Base-by-base conservation (phyloP, 164 flowering plant species). In the Magnolia officinalis region DNA sequence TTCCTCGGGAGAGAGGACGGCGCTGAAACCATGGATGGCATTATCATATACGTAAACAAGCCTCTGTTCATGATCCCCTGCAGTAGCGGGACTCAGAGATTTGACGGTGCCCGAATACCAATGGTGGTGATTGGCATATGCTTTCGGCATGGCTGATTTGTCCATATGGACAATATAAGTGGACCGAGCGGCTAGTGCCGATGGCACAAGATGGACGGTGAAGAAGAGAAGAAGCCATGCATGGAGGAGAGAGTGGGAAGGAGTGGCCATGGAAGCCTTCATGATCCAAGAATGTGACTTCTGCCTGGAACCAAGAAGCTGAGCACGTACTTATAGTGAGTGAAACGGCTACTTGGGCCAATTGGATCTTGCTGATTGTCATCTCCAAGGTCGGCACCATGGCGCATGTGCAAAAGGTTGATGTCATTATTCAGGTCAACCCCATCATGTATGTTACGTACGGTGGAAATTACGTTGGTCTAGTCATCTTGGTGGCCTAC, bases 101-200 rank as follows among this genome's bases (percentile, higher is more conserved):
- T 64, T 63, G 14, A 89, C 50, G n/a, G 76, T 77, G 50, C 85
- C 78, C 2, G 81, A 64, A 75, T 88, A 88, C 90, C 90, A 87
- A 19, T 78, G 70, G 6, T 81, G 78, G 70, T 80, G 88, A 72
- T 49, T 79, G n/a, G 86, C 1, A 68, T 86, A 88, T 52, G 78
- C 77, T 29, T 76, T 79, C 3, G 90, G 93, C 89, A 85, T 88
- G 68, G 66, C 72, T 6, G 88, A 83, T 72, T 86, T 83, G 84
- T 88, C 92, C 90, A 91, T 87, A 74, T 87, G 90, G 64, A 91
- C 82, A 13, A 89, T 82, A 61, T 87, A 88, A 0, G 84, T 80
- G 74, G 80, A 74, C 84, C 4, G 29, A n/a, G 4, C 59, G 4
- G 74, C 83, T 2, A 29, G 16, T 2, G 69, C 21, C 13, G 63